These are phyloP conservation scores for Geranomyces michiganensis DNA, from an alignment of 192 early-diverging fungal species.

Conservation along the genomic window DNA sequence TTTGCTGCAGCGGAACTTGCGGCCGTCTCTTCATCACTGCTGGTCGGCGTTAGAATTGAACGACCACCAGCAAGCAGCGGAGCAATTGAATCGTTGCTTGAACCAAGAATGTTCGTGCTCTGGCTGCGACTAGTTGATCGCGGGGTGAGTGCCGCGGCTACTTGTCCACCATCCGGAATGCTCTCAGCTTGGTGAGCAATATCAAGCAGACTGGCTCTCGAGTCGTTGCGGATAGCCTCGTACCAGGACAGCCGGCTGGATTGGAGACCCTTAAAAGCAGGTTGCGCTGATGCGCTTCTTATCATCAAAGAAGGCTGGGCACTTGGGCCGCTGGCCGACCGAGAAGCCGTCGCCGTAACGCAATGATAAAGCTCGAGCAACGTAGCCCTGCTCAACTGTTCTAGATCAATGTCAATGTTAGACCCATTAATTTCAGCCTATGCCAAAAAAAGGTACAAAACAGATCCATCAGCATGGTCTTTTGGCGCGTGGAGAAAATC, in stretches of 20 bases:
- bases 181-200: slow-evolving; percentile 4
- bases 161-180: slow-evolving; percentile 21
- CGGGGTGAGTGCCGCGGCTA: slow-evolving; percentile 12
- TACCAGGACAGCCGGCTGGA: slow-evolving; percentile 4
- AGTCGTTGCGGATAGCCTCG: not conserved
- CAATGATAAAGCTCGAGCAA: not conserved
- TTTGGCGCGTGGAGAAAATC: too few relatives aligned
- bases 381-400: not conserved
- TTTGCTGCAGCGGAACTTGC: not conserved
- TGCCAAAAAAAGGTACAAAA: too few relatives aligned
- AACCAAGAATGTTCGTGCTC: slow-evolving; percentile 8
- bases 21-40: not conserved
- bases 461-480: too few relatives aligned
- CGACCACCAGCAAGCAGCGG: not conserved
- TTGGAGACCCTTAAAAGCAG: too few relatives aligned
- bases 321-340: not conserved
- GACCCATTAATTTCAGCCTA: not conserved
- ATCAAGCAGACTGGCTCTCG: not conserved
- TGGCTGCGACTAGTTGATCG: not conserved
- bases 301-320: not conserved
- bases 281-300: too few relatives aligned
- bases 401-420: not conserved
- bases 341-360: not conserved
- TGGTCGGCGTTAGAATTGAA: too few relatives aligned
- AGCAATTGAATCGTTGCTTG: not conserved